A percentile compares a stretch with the other conserved stretches of the same genome.
Conservation (phyloP, 805 yeast genomes). For the Spathaspora girioi region DNA sequence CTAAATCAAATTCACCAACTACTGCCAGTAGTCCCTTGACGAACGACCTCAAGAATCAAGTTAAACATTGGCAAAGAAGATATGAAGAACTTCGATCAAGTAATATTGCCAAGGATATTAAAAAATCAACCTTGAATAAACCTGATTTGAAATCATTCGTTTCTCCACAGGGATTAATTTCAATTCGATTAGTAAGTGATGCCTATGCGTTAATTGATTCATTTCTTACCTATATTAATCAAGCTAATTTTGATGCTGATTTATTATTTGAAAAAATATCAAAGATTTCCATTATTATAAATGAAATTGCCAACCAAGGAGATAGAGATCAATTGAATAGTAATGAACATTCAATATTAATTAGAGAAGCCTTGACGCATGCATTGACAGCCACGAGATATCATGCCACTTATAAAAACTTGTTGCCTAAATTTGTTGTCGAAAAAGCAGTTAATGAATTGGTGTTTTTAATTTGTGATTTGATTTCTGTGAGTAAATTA, state of each 20-base stretch:
- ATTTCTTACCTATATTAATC: slow-evolving; percentile 32
- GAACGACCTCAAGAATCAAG: slow-evolving; percentile 18
- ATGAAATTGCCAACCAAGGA: slow-evolving; percentile 34
- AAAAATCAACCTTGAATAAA: slow-evolving; percentile 12
- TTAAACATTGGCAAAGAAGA: slow-evolving; percentile 48
- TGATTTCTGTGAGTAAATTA: slow-evolving; percentile 52
- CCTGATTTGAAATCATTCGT: slow-evolving; percentile 26
- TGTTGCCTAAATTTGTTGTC: slow-evolving; percentile 65
- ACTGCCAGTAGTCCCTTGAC: slow-evolving; percentile 1
- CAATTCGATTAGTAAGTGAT: slow-evolving; percentile 40
- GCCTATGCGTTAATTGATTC: slow-evolving; percentile 49
- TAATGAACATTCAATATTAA: slow-evolving; percentile 41
- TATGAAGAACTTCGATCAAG: slow-evolving; percentile 46
- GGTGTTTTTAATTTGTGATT: slow-evolving; percentile 60
- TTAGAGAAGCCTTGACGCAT: slow-evolving; percentile 69
- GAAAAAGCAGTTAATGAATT: slow-evolving; percentile 77
- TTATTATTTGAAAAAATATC: slow-evolving; percentile 51
- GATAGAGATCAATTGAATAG: slow-evolving; percentile 20
- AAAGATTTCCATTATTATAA: slow-evolving; percentile 43
- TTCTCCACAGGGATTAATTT: slow-evolving; percentile 42
- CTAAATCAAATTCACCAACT: not conserved
- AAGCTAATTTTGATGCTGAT: slow-evolving; percentile 27
- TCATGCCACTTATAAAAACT: slow-evolving; percentile 55
- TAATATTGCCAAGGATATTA: slow-evolving; percentile 18
- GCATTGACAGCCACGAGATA: slow-evolving; percentile 76